Conservation (phyloP, 768 basidiomycete species). For the Tephrocybe sp. region DNA sequence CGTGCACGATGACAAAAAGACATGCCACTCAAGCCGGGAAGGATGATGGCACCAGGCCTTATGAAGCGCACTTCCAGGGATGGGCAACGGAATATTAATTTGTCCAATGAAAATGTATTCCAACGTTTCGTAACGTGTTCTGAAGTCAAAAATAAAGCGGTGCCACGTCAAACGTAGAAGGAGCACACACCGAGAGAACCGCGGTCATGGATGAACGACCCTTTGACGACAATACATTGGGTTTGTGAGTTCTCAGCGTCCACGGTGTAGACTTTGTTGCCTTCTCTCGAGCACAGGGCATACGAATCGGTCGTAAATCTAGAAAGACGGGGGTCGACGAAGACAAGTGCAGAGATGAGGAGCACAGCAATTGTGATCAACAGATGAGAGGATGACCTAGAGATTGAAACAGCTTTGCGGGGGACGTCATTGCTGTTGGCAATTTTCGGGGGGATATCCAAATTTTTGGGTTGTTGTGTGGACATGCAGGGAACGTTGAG, state of each 20-base stretch:
- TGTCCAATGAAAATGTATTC: conserved; percentile 25
- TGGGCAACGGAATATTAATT: conserved; percentile 19
- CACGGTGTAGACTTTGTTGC: conserved; percentile 64
- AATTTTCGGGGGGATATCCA: conserved; percentile 1
- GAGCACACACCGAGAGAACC: conserved; percentile 55
- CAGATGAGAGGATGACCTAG: background rate
- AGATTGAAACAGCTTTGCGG: background rate
- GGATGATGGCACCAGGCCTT: conserved; percentile 55
- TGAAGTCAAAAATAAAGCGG: conserved; percentile 19
- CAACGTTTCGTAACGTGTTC: conserved; percentile 44
- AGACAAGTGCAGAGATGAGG: conserved; percentile 12
- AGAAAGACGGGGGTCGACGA: conserved; percentile 9
- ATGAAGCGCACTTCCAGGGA: conserved; percentile 48
- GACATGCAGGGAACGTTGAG: background rate
- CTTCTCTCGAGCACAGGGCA: conserved; percentile 61
- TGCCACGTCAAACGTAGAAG: background rate
- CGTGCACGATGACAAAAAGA: conserved; percentile 10
- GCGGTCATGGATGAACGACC: conserved; percentile 47
- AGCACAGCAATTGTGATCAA: conserved; percentile 6
- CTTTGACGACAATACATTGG: conserved; percentile 65
- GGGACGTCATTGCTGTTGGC: conserved; percentile 2
- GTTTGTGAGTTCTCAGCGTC: conserved; percentile 49
- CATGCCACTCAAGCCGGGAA: conserved; percentile 75
- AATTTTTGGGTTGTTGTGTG: no score
- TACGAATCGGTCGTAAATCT: conserved; percentile 31